Evolutionary conservation across 176 grass and related monocot genomes (phyloP).

Genomic region (Chrysopogon serrulatus): DNA sequence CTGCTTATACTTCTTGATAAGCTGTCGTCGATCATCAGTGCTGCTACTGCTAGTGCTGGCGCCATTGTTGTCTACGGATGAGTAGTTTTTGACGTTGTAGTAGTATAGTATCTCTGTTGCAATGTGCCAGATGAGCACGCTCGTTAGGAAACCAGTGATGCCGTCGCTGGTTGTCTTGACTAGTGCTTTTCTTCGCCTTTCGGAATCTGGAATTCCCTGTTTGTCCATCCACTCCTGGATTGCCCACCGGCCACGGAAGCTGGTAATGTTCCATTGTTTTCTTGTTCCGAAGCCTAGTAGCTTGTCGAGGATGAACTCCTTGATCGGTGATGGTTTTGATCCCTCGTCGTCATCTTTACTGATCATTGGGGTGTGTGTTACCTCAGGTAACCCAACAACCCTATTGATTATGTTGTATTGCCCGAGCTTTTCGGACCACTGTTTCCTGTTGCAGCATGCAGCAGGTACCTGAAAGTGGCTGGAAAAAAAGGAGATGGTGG

Average conservation of each 20-base stretch:
- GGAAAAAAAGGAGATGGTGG: background rate
- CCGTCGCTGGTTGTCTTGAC: background rate
- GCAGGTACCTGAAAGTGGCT: background rate
- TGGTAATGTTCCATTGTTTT: background rate
- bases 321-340: background rate
- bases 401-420: slow-evolving; percentile 5
- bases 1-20: too few relatives aligned
- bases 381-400: background rate
- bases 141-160: background rate
- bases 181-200: background rate
- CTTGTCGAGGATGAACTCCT: background rate
- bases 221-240: background rate
- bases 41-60: too few relatives aligned
- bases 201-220: background rate
- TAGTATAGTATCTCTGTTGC: background rate
- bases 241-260: background rate
- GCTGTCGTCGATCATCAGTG: too few relatives aligned
- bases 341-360: too few relatives aligned
- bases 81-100: too few relatives aligned
- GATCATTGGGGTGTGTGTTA: background rate
- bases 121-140: background rate
- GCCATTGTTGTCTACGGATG: too few relatives aligned
- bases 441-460: background rate
- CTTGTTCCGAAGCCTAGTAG: background rate
- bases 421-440: background rate